These are phyloP conservation scores for Mycena capillaripes DNA, from an alignment of 768 basidiomycete species.

Conservation along the genomic window DNA sequence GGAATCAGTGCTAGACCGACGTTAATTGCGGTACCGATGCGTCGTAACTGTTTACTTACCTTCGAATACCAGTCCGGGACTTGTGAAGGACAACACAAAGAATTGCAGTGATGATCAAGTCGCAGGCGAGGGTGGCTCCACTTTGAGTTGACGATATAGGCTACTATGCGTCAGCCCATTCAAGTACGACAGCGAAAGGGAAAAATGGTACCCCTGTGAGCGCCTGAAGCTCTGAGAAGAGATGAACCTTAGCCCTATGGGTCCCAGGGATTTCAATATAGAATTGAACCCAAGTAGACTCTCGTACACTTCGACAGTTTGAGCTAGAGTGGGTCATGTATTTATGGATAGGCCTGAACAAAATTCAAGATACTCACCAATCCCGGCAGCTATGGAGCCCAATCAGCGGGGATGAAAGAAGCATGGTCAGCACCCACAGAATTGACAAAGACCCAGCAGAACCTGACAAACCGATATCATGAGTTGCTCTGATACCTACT, in stretches of 20 bases:
- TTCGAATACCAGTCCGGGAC: neutral
- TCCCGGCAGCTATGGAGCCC: neutral
- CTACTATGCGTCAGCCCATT: neutral
- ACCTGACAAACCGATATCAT: neutral
- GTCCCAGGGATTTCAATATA: neutral
- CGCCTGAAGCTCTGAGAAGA: neutral
- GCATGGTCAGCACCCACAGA: neutral
- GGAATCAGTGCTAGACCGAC: conserved; percentile 6
- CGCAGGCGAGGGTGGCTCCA: neutral
- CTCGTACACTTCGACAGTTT: conserved; percentile 14
- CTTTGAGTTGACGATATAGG: conserved; percentile 6
- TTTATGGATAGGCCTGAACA: neutral
- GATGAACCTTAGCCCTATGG: conserved; percentile 5
- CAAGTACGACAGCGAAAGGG: neutral
- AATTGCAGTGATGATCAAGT: conserved; percentile 11
- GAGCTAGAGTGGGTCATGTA: neutral
- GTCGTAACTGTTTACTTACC: neutral
- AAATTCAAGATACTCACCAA: conserved; percentile 1
- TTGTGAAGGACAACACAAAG: neutral
- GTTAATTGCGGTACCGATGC: neutral
- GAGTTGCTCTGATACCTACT: neutral
- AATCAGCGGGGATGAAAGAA: neutral
- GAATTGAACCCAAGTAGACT: neutral
- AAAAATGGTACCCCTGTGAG: neutral
- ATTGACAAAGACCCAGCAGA: conserved; percentile 2